Evolutionary conservation across 2,329 filamentous ascomycete genomes (phyloP), one percentile per base, ranked within the genome.

Genomic region (Cadophora sp.): DNA sequence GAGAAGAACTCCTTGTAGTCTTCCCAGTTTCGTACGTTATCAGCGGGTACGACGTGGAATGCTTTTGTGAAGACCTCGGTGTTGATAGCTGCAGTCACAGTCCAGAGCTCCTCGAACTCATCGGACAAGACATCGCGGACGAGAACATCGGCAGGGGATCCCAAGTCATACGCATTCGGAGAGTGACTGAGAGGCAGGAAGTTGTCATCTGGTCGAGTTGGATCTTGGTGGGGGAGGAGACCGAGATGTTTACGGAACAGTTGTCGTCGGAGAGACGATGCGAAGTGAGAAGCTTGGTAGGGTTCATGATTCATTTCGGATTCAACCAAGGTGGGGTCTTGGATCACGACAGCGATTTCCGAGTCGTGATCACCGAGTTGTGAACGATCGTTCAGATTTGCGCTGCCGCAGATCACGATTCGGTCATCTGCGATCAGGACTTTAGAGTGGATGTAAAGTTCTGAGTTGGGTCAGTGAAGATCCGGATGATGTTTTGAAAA

Each of bases 231-330:
- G 0, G 90, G 89, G 11, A 97, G 83, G 9, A 97, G 84, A 51
- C 95, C 95, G 1, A 97, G 86, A 77, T 97, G 95, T 81, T 97
- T 96, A 72, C 94, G 89, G 88, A 93, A 97, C 70, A 97, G 87
- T 77, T 94, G 89, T 43, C 94, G 88, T 24, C 95, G 91, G 13
- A 97, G 89, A 0, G 90, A 92, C 5, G 92, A 83, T 1, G 94
- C 94, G 75, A 95, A 94, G 65, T 86, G 85, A 9, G 89, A 89
- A 8, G 92, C 95, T 39, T 83, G 85, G 81, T 85, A 97, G 0
- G 87, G 87, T 24, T 84, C 81, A 3, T 92, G 92, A 70, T 90
- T 85, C 92, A 97, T 96, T 68, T 79, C 80, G 20, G 89, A 90
- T 16, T 91, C 86, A 18, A 97, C 82, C 1, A 88, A 82, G 0